phyloP scores from a whole-genome alignment of 768 basidiomycete species.

The Hydnum rufescens region DNA sequence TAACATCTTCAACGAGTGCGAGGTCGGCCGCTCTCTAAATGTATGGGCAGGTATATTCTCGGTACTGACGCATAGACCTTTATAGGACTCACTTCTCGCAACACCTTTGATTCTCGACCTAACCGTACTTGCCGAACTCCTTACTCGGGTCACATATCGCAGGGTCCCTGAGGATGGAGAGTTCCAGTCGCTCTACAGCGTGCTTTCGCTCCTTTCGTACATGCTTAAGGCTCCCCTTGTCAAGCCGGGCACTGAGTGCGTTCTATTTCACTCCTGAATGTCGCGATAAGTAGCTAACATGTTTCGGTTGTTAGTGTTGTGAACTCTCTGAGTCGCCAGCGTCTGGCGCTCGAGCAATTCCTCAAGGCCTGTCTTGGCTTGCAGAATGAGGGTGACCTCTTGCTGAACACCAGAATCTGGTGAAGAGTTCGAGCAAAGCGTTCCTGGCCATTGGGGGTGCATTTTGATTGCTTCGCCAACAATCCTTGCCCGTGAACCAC shows the following conservation, averaged over 20 bases:
- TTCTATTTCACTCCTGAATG: background rate
- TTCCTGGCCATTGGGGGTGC: too few species aligned
- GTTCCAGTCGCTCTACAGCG: constrained; percentile 72
- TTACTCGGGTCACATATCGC: constrained; percentile 85
- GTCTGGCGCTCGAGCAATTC: constrained; percentile 84
- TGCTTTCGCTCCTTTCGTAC: constrained; percentile 83
- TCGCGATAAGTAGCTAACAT: background rate
- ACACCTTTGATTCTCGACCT: constrained; percentile 92
- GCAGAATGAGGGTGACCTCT: constrained; percentile 62
- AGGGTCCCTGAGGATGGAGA: constrained; percentile 23
- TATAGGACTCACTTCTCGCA: constrained; percentile 79
- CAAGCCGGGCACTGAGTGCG: constrained; percentile 45
- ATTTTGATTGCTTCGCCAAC: too few species aligned
- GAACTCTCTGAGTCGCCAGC: constrained; percentile 87
- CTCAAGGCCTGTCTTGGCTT: constrained; percentile 86
- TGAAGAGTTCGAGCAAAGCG: constrained; percentile 29
- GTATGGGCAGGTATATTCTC: too few species aligned
- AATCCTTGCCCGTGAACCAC: too few species aligned
- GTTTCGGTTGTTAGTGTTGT: constrained; percentile 54
- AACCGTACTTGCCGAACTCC: constrained; percentile 77
- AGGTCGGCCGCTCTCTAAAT: constrained; percentile 31
- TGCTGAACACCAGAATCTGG: constrained; percentile 81
- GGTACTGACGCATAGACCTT: too few species aligned
- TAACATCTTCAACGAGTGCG: constrained; percentile 97
- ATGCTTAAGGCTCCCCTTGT: constrained; percentile 98